phyloP scores from a whole-genome alignment of 108 stramenopile species.

The Pseudonitzschia multiseries region DNA sequence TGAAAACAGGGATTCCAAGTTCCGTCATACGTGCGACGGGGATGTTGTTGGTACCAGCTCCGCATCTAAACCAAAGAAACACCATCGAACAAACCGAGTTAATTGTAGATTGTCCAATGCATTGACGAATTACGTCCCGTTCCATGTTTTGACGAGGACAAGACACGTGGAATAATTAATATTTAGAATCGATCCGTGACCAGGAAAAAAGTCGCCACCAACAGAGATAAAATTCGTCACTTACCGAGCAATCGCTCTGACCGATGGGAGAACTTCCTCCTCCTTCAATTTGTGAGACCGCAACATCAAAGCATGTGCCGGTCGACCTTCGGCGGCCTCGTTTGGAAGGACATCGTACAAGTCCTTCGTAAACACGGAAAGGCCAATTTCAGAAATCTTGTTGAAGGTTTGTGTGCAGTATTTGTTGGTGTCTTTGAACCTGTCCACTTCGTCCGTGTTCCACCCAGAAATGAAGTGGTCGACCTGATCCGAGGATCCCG shows the following conservation, averaged over 20 bases:
- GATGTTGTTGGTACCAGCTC: slow-evolving; percentile 79
- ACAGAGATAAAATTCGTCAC: neutral
- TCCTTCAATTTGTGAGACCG: slow-evolving; percentile 72
- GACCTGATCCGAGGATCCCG: slow-evolving; percentile 14
- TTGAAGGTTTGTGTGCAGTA: slow-evolving; percentile 68
- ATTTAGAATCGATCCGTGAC: too few species aligned
- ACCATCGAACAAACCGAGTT: neutral
- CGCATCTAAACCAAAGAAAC: slow-evolving; percentile 37
- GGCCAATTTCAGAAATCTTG: slow-evolving; percentile 56
- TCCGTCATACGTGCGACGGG: slow-evolving; percentile 75
- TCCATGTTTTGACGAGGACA: neutral
- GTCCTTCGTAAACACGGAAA: slow-evolving; percentile 39
- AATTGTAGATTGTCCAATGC: neutral
- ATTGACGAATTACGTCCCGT: neutral
- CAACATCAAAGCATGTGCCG: slow-evolving; percentile 64
- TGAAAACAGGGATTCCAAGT: slow-evolving; percentile 85
- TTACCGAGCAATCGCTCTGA: slow-evolving; percentile 60
- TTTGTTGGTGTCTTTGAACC: slow-evolving; percentile 40
- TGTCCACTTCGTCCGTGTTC: slow-evolving; percentile 33
- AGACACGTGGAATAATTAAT: neutral
- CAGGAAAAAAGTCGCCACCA: too few species aligned
- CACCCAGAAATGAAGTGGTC: slow-evolving; percentile 46
- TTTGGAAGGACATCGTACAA: slow-evolving; percentile 39
- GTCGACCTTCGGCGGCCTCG: slow-evolving; percentile 41
- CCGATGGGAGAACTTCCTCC: slow-evolving; percentile 47